Evolutionary conservation across 2,329 filamentous ascomycete species (phyloP).

Genomic region (Dothistroma pini): DNA sequence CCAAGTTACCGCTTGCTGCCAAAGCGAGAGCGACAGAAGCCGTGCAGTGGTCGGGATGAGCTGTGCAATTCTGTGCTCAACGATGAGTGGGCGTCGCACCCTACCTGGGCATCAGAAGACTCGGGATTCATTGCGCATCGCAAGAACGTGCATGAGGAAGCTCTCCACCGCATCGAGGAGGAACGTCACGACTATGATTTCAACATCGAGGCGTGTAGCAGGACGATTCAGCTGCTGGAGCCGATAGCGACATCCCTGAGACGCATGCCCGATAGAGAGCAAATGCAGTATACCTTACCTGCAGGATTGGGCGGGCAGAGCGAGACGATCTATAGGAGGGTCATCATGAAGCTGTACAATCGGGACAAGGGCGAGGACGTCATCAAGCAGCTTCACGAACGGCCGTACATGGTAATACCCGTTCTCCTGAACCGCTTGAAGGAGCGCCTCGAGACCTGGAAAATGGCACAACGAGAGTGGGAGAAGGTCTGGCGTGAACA

Average conservation of each 20-base stretch:
- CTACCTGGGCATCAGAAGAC: slow-evolving; percentile 97
- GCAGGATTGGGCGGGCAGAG: slow-evolving; percentile 85
- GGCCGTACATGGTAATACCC: slow-evolving; percentile 83
- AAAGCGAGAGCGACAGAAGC: slow-evolving; percentile 83
- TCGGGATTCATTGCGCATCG: slow-evolving; percentile 96
- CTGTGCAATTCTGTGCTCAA: slow-evolving; percentile 92
- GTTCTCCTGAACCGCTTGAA: slow-evolving; percentile 86
- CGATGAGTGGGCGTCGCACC: slow-evolving; percentile 97
- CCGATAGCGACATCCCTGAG: slow-evolving; percentile 89
- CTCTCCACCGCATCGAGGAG: slow-evolving; percentile 92
- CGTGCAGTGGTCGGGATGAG: slow-evolving; percentile 90
- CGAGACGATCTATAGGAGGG: slow-evolving; percentile 93
- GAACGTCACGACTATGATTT: slow-evolving; percentile 98
- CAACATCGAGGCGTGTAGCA: slow-evolving; percentile 91
- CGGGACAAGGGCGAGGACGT: slow-evolving; percentile 78
- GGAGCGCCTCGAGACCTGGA: slow-evolving; percentile 97
- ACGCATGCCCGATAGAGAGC: slow-evolving; percentile 60
- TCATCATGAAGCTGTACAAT: slow-evolving; percentile 97
- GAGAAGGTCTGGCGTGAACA: slow-evolving; percentile 98
- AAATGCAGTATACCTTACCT: slow-evolving; percentile 75
- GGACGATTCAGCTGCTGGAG: slow-evolving; percentile 93
- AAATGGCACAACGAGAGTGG: slow-evolving; percentile 95
- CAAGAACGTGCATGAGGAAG: slow-evolving; percentile 94
- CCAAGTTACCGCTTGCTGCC: slow-evolving; percentile 93
- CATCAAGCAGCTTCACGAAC: slow-evolving; percentile 77